Evolutionary conservation across 2,329 filamentous ascomycete species (phyloP).

Genomic region (Decorospora gaudefroyi): DNA sequence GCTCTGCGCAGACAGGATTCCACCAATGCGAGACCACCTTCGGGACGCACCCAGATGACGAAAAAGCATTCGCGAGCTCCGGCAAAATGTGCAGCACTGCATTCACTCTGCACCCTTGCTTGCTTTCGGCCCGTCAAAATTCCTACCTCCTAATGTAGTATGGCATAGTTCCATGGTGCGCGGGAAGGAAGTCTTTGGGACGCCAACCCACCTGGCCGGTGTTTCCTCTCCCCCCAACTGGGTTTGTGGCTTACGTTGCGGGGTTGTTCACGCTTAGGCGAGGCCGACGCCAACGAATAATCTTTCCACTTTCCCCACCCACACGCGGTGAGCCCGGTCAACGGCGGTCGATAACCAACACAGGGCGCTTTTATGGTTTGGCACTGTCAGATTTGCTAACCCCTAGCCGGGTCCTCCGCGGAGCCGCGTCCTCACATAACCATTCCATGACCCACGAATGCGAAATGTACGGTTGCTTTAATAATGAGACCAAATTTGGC

Average conservation of each 20-base stretch:
- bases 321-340: slow-evolving; percentile 31
- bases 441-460: slow-evolving; percentile 5
- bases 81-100: background rate
- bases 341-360: slow-evolving; percentile 16
- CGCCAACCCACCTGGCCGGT: slow-evolving; percentile 26
- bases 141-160: slow-evolving; percentile 13
- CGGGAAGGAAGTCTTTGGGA: slow-evolving; percentile 25
- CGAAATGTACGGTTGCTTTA: slow-evolving; percentile 12
- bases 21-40: slow-evolving; percentile 9
- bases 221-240: slow-evolving; percentile 8
- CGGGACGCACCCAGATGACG: slow-evolving; percentile 2
- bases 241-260: slow-evolving; percentile 25
- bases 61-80: slow-evolving; percentile 11
- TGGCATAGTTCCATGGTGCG: slow-evolving; percentile 14
- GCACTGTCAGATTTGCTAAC: slow-evolving; percentile 11
- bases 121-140: slow-evolving; percentile 11
- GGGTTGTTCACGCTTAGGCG: slow-evolving; percentile 32
- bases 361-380: slow-evolving; percentile 4
- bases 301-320: slow-evolving; percentile 15
- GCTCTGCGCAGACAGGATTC: slow-evolving; percentile 26
- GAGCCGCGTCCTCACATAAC: slow-evolving; percentile 1
- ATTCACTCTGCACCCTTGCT: slow-evolving; percentile 10
- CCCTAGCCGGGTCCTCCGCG: slow-evolving; percentile 1
- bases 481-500: slow-evolving; percentile 22
- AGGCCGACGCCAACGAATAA: slow-evolving; percentile 30